Conservation (phyloP, 2,329 filamentous ascomycete species). For the Pyrenophora seminiperda region DNA sequence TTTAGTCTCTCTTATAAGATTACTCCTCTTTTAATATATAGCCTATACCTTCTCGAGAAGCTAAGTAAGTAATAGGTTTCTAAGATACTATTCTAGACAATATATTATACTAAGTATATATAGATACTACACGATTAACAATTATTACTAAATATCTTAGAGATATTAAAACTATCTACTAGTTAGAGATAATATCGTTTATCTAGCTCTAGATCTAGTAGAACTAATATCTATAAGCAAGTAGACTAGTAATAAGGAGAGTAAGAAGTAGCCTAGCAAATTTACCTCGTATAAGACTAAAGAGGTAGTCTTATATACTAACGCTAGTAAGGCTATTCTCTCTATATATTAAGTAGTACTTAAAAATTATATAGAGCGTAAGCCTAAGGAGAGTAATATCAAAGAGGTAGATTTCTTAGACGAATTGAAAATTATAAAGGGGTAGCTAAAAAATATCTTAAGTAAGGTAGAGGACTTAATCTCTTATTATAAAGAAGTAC, state of each 20-base stretch:
- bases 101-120: conserved; percentile 1
- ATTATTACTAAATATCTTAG: not conserved
- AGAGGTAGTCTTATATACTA: not conserved
- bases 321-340: not conserved
- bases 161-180: not conserved
- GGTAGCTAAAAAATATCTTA: not conserved
- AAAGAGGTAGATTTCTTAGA: not conserved
- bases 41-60: not conserved
- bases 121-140: not conserved
- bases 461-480: not conserved
- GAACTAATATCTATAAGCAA: not conserved
- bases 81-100: conserved; percentile 4
- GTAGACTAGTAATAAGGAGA: not conserved
- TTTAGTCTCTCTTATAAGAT: not conserved
- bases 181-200: not conserved
- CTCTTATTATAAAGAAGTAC: not conserved
- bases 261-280: not conserved
- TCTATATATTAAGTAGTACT: not conserved
- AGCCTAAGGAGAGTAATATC: not conserved
- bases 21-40: not conserved
- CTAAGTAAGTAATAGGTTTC: not conserved
- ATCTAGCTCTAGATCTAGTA: not conserved
- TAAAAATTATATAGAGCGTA: not conserved
- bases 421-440: not conserved
- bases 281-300: not conserved